Conservation (phyloP, 345 rosid genomes). For the Draba incana region DNA sequence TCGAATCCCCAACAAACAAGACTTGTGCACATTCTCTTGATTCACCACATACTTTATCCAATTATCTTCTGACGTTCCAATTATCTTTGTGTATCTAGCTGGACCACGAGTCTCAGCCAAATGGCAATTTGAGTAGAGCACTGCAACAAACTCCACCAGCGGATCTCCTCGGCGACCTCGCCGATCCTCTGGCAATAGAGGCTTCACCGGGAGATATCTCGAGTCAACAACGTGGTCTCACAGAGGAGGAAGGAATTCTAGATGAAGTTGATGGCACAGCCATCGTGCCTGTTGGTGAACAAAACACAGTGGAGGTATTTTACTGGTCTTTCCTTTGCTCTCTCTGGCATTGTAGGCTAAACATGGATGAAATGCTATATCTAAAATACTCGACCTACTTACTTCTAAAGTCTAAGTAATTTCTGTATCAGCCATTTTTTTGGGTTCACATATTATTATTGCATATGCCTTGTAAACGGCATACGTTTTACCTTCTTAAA, state of each 20-base stretch:
- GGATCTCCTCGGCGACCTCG: conserved; percentile 78
- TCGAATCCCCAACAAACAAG: conserved; percentile 10
- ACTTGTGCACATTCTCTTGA: conserved; percentile 3
- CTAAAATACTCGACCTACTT: too few relatives aligned
- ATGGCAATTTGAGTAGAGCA: conserved; percentile 59
- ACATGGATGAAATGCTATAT: conserved; percentile 2
- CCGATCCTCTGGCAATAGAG: conserved; percentile 91
- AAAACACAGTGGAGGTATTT: conserved; percentile 73
- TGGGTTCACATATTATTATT: conserved; percentile 35
- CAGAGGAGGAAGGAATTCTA: conserved; percentile 53
- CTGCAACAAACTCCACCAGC: conserved; percentile 64
- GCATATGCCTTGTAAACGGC: not conserved
- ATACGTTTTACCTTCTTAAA: too few relatives aligned
- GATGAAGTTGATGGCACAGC: conserved; percentile 69
- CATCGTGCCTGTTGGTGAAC: conserved; percentile 77
- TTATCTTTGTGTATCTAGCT: conserved; percentile 39
- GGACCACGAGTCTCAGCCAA: conserved; percentile 62
- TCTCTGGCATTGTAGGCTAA: conserved; percentile 12
- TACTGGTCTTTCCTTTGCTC: conserved; percentile 15
- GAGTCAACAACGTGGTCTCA: conserved; percentile 49
- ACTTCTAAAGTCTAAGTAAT: too few relatives aligned
- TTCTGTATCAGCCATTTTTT: conserved; percentile 26
- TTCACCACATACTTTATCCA: conserved; percentile 18
- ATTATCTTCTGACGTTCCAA: conserved; percentile 14
- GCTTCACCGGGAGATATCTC: conserved; percentile 64